A percentile compares a stretch with the other conserved stretches of the same genome.
phyloP scores from a whole-genome alignment of 768 basidiomycete species.

The Mycena crocata region DNA sequence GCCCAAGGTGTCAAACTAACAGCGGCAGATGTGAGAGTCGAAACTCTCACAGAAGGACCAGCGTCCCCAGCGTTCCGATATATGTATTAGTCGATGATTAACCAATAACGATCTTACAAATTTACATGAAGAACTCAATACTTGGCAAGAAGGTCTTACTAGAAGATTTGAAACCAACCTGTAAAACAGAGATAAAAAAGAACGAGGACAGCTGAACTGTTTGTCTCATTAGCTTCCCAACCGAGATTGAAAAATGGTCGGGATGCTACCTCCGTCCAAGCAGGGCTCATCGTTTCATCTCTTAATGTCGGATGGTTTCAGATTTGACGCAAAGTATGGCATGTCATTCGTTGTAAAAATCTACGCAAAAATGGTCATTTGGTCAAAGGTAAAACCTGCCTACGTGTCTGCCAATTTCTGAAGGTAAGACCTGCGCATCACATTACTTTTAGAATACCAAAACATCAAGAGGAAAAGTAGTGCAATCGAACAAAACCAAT shows the following conservation, averaged over 20 bases:
- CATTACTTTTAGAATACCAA: constrained; percentile 40
- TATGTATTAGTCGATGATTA: constrained; percentile 26
- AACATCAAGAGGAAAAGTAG: constrained; percentile 44
- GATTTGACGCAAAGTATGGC: constrained; percentile 27
- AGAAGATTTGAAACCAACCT: too few relatives aligned
- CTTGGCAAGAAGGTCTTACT: too few relatives aligned
- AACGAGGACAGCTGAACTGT: constrained; percentile 1
- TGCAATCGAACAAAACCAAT: constrained; percentile 44
- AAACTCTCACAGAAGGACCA: constrained; percentile 55
- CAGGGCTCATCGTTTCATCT: constrained; percentile 5
- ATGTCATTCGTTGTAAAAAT: constrained; percentile 48
- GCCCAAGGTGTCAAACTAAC: constrained; percentile 53
- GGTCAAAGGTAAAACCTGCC: constrained; percentile 54
- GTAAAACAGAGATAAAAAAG: too few relatives aligned
- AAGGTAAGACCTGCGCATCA: constrained; percentile 46
- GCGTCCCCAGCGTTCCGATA: constrained; percentile 57
- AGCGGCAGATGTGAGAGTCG: constrained; percentile 59
- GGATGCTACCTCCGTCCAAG: constrained; percentile 25
- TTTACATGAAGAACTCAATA: neutral
- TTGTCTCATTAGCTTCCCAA: constrained; percentile 18
- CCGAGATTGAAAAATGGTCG: neutral
- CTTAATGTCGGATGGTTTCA: constrained; percentile 20
- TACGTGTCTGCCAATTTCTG: constrained; percentile 44
- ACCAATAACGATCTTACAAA: neutral
- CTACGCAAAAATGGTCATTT: constrained; percentile 52